Percentiles rank a stretch among this genome's conserved stretches.
Conservation (phyloP, 139 green algal genomes). For the Spirogloea muscicola region DNA sequence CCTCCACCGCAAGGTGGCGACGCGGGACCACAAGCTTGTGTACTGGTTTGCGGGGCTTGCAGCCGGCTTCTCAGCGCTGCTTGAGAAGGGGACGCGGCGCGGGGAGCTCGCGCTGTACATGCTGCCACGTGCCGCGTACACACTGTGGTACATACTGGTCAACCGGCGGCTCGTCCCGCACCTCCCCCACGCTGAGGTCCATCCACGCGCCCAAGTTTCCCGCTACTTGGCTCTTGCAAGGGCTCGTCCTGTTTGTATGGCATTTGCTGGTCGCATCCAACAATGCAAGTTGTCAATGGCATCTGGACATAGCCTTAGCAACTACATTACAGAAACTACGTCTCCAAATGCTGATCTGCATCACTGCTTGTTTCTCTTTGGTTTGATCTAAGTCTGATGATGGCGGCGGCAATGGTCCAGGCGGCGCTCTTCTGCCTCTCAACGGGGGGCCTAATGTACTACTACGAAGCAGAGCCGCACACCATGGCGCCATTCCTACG, state of each 20-base stretch:
- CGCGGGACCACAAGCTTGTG: conserved; percentile 25
- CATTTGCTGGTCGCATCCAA: no score
- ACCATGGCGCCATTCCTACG: conserved; percentile 47
- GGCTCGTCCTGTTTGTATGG: no score
- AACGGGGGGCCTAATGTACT: conserved; percentile 58
- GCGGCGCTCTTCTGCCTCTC: conserved; percentile 52
- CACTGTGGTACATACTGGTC: conserved; percentile 48
- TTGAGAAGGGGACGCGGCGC: conserved; percentile 53
- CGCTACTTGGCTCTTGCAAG: background rate
- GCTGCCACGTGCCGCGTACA: conserved; percentile 49
- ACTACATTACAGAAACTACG: no score
- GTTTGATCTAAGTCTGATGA: no score
- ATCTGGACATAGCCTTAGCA: no score
- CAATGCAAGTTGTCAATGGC: no score
- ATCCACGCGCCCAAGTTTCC: background rate
- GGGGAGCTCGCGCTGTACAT: conserved; percentile 53
- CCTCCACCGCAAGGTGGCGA: conserved; percentile 24
- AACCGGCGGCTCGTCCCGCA: conserved; percentile 25
- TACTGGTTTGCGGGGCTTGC: conserved; percentile 20
- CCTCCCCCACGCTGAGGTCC: conserved; percentile 17
- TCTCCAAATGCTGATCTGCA: no score
- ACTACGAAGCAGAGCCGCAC: conserved; percentile 50
- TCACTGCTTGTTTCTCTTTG: no score
- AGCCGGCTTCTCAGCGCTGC: conserved; percentile 36
- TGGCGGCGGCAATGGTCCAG: no score